Evolutionary conservation across 305 asterid species (phyloP), one percentile per base, ranked within the genome.

Genomic region (Rubia balearica): DNA sequence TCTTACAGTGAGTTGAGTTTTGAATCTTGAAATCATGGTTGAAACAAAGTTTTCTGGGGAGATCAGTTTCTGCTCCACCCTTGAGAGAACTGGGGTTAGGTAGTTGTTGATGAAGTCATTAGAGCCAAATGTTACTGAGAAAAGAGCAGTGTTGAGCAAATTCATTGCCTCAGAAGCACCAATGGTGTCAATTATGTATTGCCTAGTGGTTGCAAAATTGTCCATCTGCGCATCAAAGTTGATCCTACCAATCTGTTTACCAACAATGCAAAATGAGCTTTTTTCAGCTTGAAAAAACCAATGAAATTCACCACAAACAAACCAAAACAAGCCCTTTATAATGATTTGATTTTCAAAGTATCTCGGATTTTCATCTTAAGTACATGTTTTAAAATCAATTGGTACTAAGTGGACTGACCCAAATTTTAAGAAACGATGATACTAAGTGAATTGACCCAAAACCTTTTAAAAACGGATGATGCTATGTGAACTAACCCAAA

Each of bases 21-120:
- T 70, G 79, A 45, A 85, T 82, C 81, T 85, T 70, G 88, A 78
- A 72, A 87, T 87, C 88, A 90, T 65, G 81, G 84, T 76, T 41
- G 63, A 83, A 0, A 87, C 92, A 45, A 90, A 90, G 8, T 72
- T 66, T 68, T 78, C 75, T 21, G 96, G 96, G 19, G 90, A 16
- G 30, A 84, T 73, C 19, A 80, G 49, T 6, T 73, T 57, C 62
- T 77, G 93, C 45, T 81, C 81, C 6, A 75, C n/a, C 45, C 71
- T 74, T 10, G 88, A 78, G 65, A 88, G 21, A 40, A 76, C 36
- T 2, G 95, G 90, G 1, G 82, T 77, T 17, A 88, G 79, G 71
- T 90, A 88, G 76, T 90, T 88, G 87, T 87, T 90, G 83, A 85
- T 83, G 86, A 90, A 87, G 77, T 88, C 97, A 75, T 90, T 90